Conservation (phyloP, 371 early-diverging fungal genomes). For the Mucor velutinosus region DNA sequence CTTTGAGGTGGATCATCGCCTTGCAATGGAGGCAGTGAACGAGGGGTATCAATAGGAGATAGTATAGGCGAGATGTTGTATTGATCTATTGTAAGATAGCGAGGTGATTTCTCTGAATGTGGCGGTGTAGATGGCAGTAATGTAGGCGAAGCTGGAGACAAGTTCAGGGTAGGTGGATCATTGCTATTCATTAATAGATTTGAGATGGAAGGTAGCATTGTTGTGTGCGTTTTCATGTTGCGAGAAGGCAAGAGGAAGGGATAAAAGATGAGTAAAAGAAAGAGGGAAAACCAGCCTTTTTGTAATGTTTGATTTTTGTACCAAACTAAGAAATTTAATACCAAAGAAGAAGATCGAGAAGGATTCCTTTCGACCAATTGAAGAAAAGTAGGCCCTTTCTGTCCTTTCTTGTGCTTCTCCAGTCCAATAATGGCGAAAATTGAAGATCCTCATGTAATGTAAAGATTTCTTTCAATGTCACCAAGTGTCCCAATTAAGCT, state of each 20-base stretch:
- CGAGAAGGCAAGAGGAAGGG: not conserved
- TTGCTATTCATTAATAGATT: constrained; percentile 22
- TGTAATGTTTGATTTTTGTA: constrained; percentile 7
- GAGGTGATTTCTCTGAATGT: constrained; percentile 5
- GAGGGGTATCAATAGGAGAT: constrained; percentile 16
- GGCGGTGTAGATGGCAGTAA: constrained; percentile 4
- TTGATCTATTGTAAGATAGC: not conserved
- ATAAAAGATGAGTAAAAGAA: constrained; percentile 15
- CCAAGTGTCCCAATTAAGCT: constrained; percentile 1
- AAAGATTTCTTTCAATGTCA: constrained; percentile 3
- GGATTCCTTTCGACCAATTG: constrained; percentile 18
- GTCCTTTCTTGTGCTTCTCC: constrained; percentile 35
- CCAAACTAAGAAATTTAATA: constrained; percentile 4
- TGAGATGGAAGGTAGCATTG: constrained; percentile 37
- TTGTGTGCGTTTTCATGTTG: not conserved
- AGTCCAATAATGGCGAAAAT: constrained; percentile 12
- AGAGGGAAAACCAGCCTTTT: constrained; percentile 9
- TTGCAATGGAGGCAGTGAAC: constrained; percentile 22
- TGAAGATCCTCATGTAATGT: constrained; percentile 13
- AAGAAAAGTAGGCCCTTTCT: constrained; percentile 4
- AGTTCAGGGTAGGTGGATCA: constrained; percentile 3
- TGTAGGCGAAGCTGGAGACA: constrained; percentile 7
- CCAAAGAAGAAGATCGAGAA: constrained; percentile 32
- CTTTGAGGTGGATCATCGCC: constrained; percentile 31
- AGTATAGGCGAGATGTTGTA: constrained; percentile 13